phyloP scores from a whole-genome alignment of 129 eudicot species.

The Tagetes patula region DNA sequence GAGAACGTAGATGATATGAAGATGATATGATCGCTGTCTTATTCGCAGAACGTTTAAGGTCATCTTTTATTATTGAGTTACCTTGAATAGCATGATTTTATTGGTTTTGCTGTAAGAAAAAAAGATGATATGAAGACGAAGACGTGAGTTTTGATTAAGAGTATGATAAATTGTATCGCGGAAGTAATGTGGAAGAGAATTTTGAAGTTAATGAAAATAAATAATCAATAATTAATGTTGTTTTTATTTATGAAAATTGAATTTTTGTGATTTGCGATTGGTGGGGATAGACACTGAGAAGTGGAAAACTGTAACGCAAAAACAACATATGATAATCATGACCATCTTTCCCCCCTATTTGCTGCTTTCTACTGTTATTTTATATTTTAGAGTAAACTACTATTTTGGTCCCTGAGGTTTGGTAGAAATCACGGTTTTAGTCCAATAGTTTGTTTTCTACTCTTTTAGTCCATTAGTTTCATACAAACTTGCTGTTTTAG shows the following conservation, averaged over 20 bases:
- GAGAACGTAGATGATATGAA: constrained; percentile 33
- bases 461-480: too few relatives aligned
- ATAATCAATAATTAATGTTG: constrained; percentile 13
- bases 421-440: too few relatives aligned
- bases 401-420: too few relatives aligned
- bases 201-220: constrained; percentile 17
- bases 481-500: too few relatives aligned
- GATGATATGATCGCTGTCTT: neutral
- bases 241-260: neutral
- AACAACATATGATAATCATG: constrained; percentile 27
- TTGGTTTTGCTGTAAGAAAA: too few relatives aligned
- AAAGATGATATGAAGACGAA: too few relatives aligned
- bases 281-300: constrained; percentile 48
- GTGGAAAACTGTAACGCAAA: constrained; percentile 49
- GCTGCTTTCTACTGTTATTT: neutral
- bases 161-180: neutral
- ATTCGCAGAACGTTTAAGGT: too few relatives aligned
- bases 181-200: constrained; percentile 20
- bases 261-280: constrained; percentile 4
- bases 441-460: too few relatives aligned
- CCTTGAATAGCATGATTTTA: too few relatives aligned
- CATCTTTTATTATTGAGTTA: too few relatives aligned
- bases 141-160: too few relatives aligned
- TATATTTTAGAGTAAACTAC: neutral
- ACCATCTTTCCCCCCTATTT: neutral